These are phyloP conservation scores for Raddia guianensis DNA, from an alignment of 176 grass and related monocot species.

Conservation along the genomic window DNA sequence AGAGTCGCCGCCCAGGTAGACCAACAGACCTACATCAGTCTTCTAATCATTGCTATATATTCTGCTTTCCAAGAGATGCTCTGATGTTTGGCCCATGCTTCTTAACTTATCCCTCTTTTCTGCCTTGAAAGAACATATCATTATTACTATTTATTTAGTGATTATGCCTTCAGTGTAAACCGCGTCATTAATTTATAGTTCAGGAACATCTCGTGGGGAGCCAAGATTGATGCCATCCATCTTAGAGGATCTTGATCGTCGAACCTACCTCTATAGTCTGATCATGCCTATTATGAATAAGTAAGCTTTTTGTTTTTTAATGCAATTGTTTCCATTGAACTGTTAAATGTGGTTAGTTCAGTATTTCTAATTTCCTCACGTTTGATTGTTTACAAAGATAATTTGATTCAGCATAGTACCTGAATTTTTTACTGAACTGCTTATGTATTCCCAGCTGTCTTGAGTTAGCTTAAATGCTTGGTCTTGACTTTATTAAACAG, in stretches of 20 bases:
- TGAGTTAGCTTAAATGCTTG: conserved; percentile 13
- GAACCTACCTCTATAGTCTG: conserved; percentile 75
- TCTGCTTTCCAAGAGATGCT: not conserved
- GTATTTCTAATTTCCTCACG: conserved; percentile 3
- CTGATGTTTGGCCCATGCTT: not conserved
- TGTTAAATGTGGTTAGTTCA: not conserved
- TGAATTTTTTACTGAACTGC: conserved; percentile 16
- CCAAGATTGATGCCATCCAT: conserved; percentile 87
- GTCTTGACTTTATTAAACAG: not conserved
- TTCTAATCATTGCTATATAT: not conserved
- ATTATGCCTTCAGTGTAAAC: not conserved
- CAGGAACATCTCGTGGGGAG: conserved; percentile 70
- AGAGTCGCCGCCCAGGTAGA: not conserved
- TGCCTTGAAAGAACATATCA: not conserved
- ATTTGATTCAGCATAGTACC: not conserved
- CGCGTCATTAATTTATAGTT: conserved; percentile 39
- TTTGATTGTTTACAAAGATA: not conserved
- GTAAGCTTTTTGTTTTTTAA: conserved; percentile 49
- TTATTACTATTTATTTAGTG: conserved; percentile 5
- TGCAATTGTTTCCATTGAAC: not conserved
- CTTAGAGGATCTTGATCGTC: conserved; percentile 71
- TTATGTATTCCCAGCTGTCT: not conserved
- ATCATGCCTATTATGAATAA: conserved; percentile 85
- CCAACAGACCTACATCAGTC: not conserved
- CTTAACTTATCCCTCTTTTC: not conserved